A percentile compares a stretch with the other conserved stretches of the same genome.
Evolutionary conservation across 345 rosid genomes (phyloP).

Genomic region (Sonneratia alba): DNA sequence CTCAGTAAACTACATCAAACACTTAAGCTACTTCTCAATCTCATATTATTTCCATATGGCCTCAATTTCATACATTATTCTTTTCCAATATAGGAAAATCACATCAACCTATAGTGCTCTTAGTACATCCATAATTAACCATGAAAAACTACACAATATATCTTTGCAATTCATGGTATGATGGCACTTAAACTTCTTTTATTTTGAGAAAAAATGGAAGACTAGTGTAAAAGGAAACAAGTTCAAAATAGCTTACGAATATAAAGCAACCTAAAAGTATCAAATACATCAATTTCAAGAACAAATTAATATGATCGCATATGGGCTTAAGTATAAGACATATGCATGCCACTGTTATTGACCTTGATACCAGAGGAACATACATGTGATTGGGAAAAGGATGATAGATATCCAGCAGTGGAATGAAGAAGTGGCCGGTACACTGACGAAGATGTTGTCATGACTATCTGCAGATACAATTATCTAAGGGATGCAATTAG

Average conservation of each 20-base stretch:
- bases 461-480: constrained; percentile 55
- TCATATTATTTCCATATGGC: background rate
- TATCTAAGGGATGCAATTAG: constrained; percentile 13
- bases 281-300: background rate
- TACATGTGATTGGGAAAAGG: constrained; percentile 77
- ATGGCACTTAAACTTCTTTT: background rate
- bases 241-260: background rate
- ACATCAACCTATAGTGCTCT: background rate
- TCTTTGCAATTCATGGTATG: background rate
- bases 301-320: background rate
- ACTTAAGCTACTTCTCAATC: background rate
- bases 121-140: no score
- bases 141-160: background rate
- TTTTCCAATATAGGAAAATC: background rate
- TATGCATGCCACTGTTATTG: background rate
- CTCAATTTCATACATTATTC: background rate
- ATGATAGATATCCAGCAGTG: constrained; percentile 64
- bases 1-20: background rate
- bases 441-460: constrained; percentile 44
- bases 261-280: background rate
- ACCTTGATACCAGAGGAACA: constrained; percentile 18
- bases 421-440: constrained; percentile 63
- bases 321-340: background rate
- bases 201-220: background rate
- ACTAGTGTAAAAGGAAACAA: background rate